phyloP scores from a whole-genome alignment of 2,329 filamentous ascomycete genomes.

The Arthrobotrys sphaeroides region DNA sequence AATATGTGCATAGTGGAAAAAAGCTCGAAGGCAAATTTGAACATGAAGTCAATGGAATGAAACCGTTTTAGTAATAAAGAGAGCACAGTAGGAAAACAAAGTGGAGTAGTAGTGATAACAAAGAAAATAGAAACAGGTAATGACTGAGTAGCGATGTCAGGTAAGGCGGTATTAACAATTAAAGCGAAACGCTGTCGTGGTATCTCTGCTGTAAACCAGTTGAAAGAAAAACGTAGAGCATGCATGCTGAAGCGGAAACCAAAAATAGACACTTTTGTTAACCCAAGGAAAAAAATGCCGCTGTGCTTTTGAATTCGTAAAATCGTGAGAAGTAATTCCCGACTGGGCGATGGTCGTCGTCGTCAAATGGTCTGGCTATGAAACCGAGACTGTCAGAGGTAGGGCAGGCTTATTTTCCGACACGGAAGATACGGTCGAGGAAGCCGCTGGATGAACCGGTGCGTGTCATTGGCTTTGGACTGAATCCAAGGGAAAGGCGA shows the following conservation, averaged over 20 bases:
- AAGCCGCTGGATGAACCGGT: conserved; percentile 28
- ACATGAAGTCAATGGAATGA: not conserved
- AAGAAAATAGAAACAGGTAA: not conserved
- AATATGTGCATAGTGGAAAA: conserved; percentile 15
- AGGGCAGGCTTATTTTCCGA: conserved; percentile 10
- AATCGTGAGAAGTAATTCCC: not conserved
- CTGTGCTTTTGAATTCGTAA: conserved; percentile 4
- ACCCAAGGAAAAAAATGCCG: not conserved
- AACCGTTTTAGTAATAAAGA: not conserved
- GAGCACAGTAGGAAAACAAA: not conserved
- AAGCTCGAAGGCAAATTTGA: conserved; percentile 7
- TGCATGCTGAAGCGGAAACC: not conserved
- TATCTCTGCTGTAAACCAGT: conserved; percentile 26
- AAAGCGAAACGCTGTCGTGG: conserved; percentile 37
- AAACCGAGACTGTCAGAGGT: not conserved
- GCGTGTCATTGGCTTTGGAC: conserved; percentile 35
- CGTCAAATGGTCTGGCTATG: too few species aligned
- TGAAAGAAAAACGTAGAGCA: not conserved
- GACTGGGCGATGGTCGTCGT: not conserved
- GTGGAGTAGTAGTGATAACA: not conserved
- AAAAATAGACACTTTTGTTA: conserved; percentile 23
- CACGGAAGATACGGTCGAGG: conserved; percentile 38
- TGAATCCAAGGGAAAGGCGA: conserved; percentile 39
- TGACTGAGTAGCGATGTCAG: not conserved
- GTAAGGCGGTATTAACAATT: conserved; percentile 33